Evolutionary conservation across 352 stramenopile species (phyloP).

Genomic region (Globisporangium spiculum): DNA sequence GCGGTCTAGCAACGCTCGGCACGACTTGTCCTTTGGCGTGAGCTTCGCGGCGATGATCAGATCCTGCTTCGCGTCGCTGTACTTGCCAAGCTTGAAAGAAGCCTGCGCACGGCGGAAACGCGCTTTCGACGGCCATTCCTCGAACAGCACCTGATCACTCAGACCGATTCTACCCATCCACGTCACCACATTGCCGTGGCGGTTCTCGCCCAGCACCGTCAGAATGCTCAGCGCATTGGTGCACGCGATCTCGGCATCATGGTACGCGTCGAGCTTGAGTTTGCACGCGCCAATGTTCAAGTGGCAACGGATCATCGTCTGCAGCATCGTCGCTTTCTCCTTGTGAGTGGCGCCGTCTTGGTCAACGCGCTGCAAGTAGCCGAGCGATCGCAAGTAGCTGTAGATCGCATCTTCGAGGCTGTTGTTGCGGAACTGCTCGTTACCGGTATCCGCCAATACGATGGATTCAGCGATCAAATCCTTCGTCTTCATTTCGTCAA

Average conservation of each 20-base stretch:
- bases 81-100: slow-evolving; percentile 71
- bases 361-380: slow-evolving; percentile 72
- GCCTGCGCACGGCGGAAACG: slow-evolving; percentile 82
- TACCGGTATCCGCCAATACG: slow-evolving; percentile 65
- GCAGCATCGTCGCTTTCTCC: slow-evolving; percentile 81
- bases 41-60: slow-evolving; percentile 74
- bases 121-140: slow-evolving; percentile 85
- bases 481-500: slow-evolving; percentile 77
- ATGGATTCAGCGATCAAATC: slow-evolving; percentile 67
- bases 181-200: slow-evolving; percentile 70
- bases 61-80: slow-evolving; percentile 71
- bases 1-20: slow-evolving; percentile 65
- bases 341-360: slow-evolving; percentile 80
- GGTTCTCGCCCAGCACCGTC: slow-evolving; percentile 72
- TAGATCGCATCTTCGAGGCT: slow-evolving; percentile 66
- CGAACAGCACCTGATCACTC: slow-evolving; percentile 76
- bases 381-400: slow-evolving; percentile 70
- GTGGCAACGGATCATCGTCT: slow-evolving; percentile 89
- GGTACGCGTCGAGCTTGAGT: slow-evolving; percentile 63
- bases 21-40: slow-evolving; percentile 81
- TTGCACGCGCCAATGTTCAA: slow-evolving; percentile 86
- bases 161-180: slow-evolving; percentile 84
- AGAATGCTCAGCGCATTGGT: slow-evolving; percentile 84
- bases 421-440: slow-evolving; percentile 62
- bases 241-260: slow-evolving; percentile 73